Conservation (phyloP, 2,329 filamentous ascomycete genomes). For the Chrysoporthe austroafricana region DNA sequence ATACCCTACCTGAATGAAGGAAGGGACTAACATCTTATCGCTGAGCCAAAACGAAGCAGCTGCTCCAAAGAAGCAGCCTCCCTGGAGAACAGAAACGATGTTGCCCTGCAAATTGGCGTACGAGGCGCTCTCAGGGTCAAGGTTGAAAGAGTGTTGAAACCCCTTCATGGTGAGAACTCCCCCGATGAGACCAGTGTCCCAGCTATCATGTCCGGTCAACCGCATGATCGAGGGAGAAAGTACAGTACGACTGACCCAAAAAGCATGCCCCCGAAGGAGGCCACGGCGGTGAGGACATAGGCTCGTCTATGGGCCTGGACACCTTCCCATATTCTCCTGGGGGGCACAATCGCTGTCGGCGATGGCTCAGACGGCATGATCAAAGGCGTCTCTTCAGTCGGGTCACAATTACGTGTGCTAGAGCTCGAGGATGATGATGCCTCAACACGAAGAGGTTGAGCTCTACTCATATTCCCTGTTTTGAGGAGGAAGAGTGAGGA, state of each 20-base stretch:
- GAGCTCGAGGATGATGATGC: not conserved
- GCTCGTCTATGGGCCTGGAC: slow-evolving; percentile 21
- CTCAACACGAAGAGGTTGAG: not conserved
- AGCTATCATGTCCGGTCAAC: slow-evolving; percentile 15
- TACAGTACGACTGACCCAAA: slow-evolving; percentile 18
- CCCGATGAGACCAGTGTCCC: slow-evolving; percentile 28
- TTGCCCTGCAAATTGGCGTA: slow-evolving; percentile 36
- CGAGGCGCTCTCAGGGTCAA: slow-evolving; percentile 22
- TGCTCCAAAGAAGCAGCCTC: slow-evolving; percentile 29
- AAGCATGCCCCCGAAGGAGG: slow-evolving; percentile 28
- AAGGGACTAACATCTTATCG: slow-evolving; percentile 50
- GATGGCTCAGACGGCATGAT: slow-evolving; percentile 13
- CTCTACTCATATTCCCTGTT: not conserved
- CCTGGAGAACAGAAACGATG: slow-evolving; percentile 41
- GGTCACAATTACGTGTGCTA: not conserved
- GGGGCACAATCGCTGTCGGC: not conserved
- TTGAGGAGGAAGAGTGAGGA: not conserved
- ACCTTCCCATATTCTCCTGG: slow-evolving; percentile 21
- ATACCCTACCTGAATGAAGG: not conserved
- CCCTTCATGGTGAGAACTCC: slow-evolving; percentile 28
- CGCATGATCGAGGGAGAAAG: not conserved
- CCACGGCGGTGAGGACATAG: slow-evolving; percentile 24
- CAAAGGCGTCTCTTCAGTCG: slow-evolving; percentile 10
- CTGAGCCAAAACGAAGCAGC: slow-evolving; percentile 46
- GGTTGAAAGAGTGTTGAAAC: slow-evolving; percentile 27